These are phyloP conservation scores for Mortierella sp. DNA, from an alignment of 371 early-diverging fungal species.

Conservation along the genomic window DNA sequence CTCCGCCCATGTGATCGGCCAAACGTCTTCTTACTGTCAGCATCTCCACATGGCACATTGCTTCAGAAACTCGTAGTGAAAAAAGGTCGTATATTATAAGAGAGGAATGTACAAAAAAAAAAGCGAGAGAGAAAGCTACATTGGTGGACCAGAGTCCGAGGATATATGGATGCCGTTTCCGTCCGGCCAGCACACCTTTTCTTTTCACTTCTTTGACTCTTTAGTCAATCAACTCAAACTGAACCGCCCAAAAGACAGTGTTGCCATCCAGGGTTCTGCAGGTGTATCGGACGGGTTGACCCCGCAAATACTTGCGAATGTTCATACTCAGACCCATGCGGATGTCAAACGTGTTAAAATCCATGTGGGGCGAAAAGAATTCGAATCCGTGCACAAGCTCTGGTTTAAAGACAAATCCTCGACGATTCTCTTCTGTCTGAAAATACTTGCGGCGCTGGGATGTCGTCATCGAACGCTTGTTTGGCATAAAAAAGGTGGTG, in stretches of 20 bases:
- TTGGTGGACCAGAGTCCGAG: too few relatives aligned
- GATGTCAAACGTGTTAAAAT: constrained; percentile 80
- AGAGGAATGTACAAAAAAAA: too few relatives aligned
- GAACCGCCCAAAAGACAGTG: constrained; percentile 60
- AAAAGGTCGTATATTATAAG: too few relatives aligned
- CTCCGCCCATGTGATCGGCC: too few relatives aligned
- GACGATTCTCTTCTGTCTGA: constrained; percentile 64
- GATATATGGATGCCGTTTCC: too few relatives aligned
- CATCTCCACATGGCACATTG: too few relatives aligned
- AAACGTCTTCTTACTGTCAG: too few relatives aligned
- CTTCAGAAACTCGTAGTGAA: too few relatives aligned
- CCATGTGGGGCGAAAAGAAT: constrained; percentile 78
- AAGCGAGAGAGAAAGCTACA: too few relatives aligned
- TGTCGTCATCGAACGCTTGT: constrained; percentile 25
- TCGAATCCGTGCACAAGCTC: constrained; percentile 74
- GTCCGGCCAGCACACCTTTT: too few relatives aligned
- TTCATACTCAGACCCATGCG: constrained; percentile 74
- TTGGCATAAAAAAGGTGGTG: constrained; percentile 33
- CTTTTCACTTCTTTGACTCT: background rate
- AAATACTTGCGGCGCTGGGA: constrained; percentile 68
- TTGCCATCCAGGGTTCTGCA: constrained; percentile 59
- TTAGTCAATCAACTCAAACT: constrained; percentile 61
- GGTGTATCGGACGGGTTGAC: constrained; percentile 74
- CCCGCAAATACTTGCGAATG: constrained; percentile 67
- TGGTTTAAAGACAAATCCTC: constrained; percentile 62